phyloP scores from a whole-genome alignment of 2,329 filamentous ascomycete genomes.

The Fusarium verticillioides region DNA sequence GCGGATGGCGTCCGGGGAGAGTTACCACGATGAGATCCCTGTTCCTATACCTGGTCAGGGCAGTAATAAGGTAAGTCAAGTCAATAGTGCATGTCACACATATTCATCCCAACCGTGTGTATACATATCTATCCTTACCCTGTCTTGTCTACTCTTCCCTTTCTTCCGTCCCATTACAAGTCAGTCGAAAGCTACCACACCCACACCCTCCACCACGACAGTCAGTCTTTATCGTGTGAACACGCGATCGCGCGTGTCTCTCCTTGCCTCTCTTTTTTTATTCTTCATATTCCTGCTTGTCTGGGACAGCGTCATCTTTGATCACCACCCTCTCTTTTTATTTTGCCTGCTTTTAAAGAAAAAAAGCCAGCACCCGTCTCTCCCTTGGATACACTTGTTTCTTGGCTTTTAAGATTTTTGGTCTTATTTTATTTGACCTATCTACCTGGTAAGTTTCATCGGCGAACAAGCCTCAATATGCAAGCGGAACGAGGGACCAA shows the following conservation, averaged over 20 bases:
- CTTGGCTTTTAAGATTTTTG: background rate
- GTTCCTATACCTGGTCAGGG: constrained; percentile 21
- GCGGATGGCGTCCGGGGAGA: constrained; percentile 24
- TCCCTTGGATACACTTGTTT: constrained; percentile 13
- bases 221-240: constrained; percentile 42
- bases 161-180: constrained; percentile 11
- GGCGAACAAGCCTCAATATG: constrained; percentile 12
- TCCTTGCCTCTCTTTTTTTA: constrained; percentile 18
- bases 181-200: constrained; percentile 1
- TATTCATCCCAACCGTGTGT: constrained; percentile 23
- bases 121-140: constrained; percentile 14
- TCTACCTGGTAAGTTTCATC: constrained; percentile 30
- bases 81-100: constrained; percentile 31
- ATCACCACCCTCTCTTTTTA: constrained; percentile 27
- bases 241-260: constrained; percentile 42
- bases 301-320: constrained; percentile 30
- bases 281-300: constrained; percentile 16
- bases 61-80: constrained; percentile 1
- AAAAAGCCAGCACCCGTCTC: constrained; percentile 7
- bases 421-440: constrained; percentile 1
- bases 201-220: constrained; percentile 30
- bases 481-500: constrained; percentile 12
- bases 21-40: constrained; percentile 36
- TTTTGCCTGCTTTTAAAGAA: constrained; percentile 10
- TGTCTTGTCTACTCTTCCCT: constrained; percentile 15